Evolutionary conservation across 2,329 filamentous ascomycete genomes (phyloP), one percentile per base, ranked within the genome.

Genomic region (Neonectria magnoliae): DNA sequence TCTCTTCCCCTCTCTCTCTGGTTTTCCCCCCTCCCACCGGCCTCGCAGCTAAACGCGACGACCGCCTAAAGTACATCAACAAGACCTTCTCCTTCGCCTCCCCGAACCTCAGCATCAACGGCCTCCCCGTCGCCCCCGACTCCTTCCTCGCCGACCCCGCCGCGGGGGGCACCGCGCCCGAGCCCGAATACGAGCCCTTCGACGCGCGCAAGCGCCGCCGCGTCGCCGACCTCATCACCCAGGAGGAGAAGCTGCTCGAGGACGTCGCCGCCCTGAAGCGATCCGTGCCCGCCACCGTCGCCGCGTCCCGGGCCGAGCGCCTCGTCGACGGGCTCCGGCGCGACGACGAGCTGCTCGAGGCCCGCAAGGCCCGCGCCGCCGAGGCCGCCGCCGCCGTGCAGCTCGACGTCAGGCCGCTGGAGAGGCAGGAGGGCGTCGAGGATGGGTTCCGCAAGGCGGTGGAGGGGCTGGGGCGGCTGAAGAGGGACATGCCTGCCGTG

Each of bases 61-160:
- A 25, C 25, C 25, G 25, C 25, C 25, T 25, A 5, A 25, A 25
- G 87, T 91, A 90, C 80, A 89, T 91, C 73, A 78, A 81, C 66
- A 82, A 83, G 53, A 89, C 88, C 13, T 90, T 90, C 77, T 80
- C 80, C 58, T 82, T 88, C 66, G 87, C 88, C 29, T 79, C 84
- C 3, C 84, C 85, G 10, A 90, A 89, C 79, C 83, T 91, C 60
- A 82, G 82, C 65, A 89, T 91, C 74, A 91, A 91, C 79, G 89
- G 89, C 60, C 80, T 88, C 68, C 77, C 82, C 68, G 80, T 87
- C 50, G 75, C 82, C 60, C 71, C 83, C 47, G 73, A 76, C 5
- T 68, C 76, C 51, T 81, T 83, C 73, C 76, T 84, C 56, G 61
- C 73, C 61, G 65, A 68, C 47, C 63, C 68, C 13, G 57, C 70